These are phyloP conservation scores for Chlorella sp. DNA, from an alignment of 139 green algal species.

Conservation along the genomic window DNA sequence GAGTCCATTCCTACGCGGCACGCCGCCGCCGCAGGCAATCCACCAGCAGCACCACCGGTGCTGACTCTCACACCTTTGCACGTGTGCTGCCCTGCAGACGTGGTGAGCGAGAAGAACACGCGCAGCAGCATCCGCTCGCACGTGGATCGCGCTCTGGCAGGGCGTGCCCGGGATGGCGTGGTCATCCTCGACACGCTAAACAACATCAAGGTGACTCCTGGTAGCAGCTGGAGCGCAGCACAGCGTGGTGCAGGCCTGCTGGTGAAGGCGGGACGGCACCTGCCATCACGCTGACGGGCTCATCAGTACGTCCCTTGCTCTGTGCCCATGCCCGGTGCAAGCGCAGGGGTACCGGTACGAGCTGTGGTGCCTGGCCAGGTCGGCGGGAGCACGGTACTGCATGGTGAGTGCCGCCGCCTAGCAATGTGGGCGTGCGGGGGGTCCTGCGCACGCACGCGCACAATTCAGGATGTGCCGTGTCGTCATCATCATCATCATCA, in stretches of 20 bases:
- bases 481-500: no score
- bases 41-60: no score
- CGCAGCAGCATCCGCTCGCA: constrained; percentile 61
- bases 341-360: constrained; percentile 78
- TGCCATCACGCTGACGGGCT: neutral
- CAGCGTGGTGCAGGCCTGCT: neutral
- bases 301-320: neutral
- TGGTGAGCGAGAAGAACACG: constrained; percentile 73
- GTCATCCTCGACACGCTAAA: constrained; percentile 92
- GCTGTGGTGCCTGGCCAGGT: constrained; percentile 86
- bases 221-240: no score
- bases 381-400: constrained; percentile 76
- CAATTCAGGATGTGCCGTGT: no score
- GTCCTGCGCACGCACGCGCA: no score
- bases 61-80: no score
- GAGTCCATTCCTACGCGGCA: no score
- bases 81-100: no score
- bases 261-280: neutral
- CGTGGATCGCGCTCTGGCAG: constrained; percentile 53
- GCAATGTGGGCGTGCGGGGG: neutral
- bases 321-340: neutral
- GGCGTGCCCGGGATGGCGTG: constrained; percentile 28
- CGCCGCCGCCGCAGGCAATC: no score
- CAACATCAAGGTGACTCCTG: constrained; percentile 91
- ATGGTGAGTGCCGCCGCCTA: constrained; percentile 33